A percentile compares a stretch with the other conserved stretches of the same genome.
Conservation (phyloP, 2,329 filamentous ascomycete species). For the Hypoxylon rubiginosum region DNA sequence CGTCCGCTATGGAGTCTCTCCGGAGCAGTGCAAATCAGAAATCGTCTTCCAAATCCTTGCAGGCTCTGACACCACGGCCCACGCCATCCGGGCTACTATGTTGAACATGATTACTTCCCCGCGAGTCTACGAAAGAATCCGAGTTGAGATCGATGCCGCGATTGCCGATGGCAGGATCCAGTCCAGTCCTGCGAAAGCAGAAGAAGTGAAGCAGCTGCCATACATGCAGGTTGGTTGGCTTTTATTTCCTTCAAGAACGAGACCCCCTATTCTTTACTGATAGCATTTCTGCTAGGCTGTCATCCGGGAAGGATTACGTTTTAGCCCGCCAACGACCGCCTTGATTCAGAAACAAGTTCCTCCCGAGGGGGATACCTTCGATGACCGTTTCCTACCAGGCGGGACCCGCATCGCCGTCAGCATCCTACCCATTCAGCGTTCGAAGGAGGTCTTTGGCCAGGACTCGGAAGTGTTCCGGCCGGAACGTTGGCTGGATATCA, state of each 20-base stretch:
- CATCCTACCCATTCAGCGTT: constrained; percentile 51
- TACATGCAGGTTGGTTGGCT: constrained; percentile 44
- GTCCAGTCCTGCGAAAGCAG: constrained; percentile 41
- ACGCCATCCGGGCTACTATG: constrained; percentile 60
- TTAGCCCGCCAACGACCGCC: not conserved
- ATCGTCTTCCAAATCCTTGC: constrained; percentile 39
- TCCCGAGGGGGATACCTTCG: constrained; percentile 46
- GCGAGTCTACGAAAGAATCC: constrained; percentile 54
- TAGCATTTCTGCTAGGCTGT: not conserved
- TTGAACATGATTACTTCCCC: constrained; percentile 62
- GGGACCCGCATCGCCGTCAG: constrained; percentile 55
- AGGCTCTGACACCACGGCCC: constrained; percentile 64
- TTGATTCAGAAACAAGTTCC: constrained; percentile 30
- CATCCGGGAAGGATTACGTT: not conserved
- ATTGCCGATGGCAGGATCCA: constrained; percentile 39
- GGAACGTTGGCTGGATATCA: constrained; percentile 57
- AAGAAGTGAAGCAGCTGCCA: constrained; percentile 46
- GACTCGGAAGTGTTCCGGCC: constrained; percentile 58
- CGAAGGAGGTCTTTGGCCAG: constrained; percentile 50
- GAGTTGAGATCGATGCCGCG: constrained; percentile 34
- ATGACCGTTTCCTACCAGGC: constrained; percentile 53
- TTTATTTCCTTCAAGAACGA: too few relatives aligned
- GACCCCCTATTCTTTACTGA: too few relatives aligned
- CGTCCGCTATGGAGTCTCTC: constrained; percentile 46
- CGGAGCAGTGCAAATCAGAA: constrained; percentile 45